A percentile compares a stretch with the other conserved stretches of the same genome.
These are phyloP conservation scores for Ophiostoma sp. DNA, from an alignment of 2,329 filamentous ascomycete genomes.

Conservation along the genomic window DNA sequence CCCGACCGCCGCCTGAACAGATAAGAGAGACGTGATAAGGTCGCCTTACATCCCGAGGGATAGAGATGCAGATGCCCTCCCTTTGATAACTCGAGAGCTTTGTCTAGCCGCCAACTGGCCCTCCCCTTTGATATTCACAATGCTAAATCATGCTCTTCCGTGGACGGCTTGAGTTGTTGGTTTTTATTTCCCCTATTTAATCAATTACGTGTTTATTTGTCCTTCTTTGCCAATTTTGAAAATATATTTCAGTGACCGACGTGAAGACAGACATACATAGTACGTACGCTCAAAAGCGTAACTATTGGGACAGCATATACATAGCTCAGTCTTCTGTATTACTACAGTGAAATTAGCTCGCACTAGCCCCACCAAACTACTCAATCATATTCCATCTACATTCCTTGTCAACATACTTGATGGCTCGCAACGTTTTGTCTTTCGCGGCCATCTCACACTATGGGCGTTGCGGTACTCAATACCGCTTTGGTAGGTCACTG, in stretches of 20 bases:
- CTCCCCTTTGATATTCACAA: background rate
- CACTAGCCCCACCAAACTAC: background rate
- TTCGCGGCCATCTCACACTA: background rate
- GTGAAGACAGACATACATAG: background rate
- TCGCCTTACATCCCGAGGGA: background rate
- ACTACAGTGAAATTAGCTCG: background rate
- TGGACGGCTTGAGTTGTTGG: background rate
- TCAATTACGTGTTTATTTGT: too few relatives aligned
- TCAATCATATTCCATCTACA: background rate
- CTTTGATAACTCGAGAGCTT: background rate
- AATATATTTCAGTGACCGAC: background rate
- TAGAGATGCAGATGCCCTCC: background rate
- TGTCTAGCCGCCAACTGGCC: background rate
- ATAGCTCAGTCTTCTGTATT: background rate
- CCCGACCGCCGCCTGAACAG: background rate
- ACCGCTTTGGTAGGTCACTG: slow-evolving; percentile 21
- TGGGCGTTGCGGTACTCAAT: background rate
- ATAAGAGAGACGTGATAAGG: background rate
- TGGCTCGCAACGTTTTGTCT: background rate
- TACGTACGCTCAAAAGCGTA: too few relatives aligned
- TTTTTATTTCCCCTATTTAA: too few relatives aligned
- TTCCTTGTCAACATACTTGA: background rate
- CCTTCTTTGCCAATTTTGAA: background rate
- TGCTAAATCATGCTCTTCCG: background rate
- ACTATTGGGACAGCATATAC: background rate